phyloP scores from a whole-genome alignment of 1,284 basidiomycete species.

The Papiliotrema nemorosa region DNA sequence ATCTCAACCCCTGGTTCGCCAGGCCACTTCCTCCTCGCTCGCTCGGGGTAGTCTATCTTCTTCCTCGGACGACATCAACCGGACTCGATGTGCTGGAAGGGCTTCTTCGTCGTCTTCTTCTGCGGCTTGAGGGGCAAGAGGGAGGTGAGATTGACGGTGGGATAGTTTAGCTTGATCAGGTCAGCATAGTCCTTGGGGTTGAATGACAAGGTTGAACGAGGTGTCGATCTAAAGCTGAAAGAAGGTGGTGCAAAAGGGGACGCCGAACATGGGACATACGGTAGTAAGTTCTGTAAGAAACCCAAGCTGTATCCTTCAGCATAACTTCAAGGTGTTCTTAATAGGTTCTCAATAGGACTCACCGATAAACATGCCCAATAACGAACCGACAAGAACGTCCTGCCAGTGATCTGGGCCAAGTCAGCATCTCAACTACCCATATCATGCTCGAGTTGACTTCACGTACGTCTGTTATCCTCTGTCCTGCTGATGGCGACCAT shows the following conservation, averaged over 20 bases:
- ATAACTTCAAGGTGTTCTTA: not conserved
- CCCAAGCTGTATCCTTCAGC: conserved; percentile 55
- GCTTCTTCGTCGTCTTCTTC: conserved; percentile 23
- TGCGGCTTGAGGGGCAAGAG: conserved; percentile 63
- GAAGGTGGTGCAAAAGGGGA: too few species aligned
- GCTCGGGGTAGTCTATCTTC: conserved; percentile 19
- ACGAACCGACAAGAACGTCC: conserved; percentile 75
- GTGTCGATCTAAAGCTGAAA: too few species aligned
- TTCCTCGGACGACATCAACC: conserved; percentile 31
- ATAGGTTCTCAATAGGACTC: conserved; percentile 60
- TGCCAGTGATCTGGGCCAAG: conserved; percentile 71
- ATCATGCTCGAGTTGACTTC: too few species aligned
- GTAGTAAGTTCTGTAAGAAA: conserved; percentile 65
- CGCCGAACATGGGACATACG: not conserved
- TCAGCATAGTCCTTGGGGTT: too few species aligned
- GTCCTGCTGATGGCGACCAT: conserved; percentile 88
- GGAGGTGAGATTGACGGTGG: conserved; percentile 59
- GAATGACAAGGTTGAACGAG: too few species aligned
- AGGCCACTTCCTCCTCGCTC: conserved; percentile 40
- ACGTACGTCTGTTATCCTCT: conserved; percentile 80
- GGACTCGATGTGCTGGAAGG: conserved; percentile 16
- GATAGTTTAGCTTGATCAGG: conserved; percentile 54
- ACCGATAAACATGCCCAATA: conserved; percentile 68
- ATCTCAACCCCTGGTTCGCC: conserved; percentile 20
- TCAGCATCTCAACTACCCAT: too few species aligned